Base-by-base conservation (phyloP, 176 grass and related monocot genomes). In the Avena insularis region DNA sequence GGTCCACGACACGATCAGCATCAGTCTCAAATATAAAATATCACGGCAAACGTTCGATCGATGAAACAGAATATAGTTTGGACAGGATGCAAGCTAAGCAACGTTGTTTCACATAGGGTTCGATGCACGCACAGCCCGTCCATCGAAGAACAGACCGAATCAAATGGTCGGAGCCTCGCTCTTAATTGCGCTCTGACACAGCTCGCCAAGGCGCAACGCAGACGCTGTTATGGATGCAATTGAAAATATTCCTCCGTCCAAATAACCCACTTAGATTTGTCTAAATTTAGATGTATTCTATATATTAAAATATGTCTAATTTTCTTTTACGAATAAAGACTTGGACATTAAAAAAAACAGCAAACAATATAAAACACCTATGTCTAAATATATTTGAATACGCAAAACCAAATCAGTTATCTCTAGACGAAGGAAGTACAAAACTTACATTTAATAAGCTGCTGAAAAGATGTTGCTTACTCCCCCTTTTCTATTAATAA, bases 121-220 rank as follows among this genome's bases (percentile, higher is more conserved):
- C 86, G 84, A 89, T 84, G 93, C 90, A 84, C 61, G 84, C 90
- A 80, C 83, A 85, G 88, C 53, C 75, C 68, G 25, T n/a, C 40
- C 59, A 87, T 84, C 49, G 80, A 84, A 83, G 89, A 80, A 82
- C 82, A 88, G 87, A 82, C 86, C 91, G 90, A 95, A 92, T 95
- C 93, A 94, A 89, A 90, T 84, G 61, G 78, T 92, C 83, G 86
- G 67, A 80, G 89, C 81, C 46, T 48, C 25, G 25, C 77, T 92
- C 85, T 92, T 93, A 98, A 91, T 95, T 89, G 90, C 75, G 88
- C 72, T 58, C 91, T 95, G 90, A 91, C 92, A 88, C 55, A 64
- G 55, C 84, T 80, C 40, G 69, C 40, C 9, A 45, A 45, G 8
- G 36, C 68, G 11, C 21, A 50, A 27, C 79, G 80, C 71, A 82